Evolutionary conservation across 495 filamentous ascomycete genomes (phyloP), one percentile per base, ranked within the genome.

Genomic region (Penicillium flavigenum): DNA sequence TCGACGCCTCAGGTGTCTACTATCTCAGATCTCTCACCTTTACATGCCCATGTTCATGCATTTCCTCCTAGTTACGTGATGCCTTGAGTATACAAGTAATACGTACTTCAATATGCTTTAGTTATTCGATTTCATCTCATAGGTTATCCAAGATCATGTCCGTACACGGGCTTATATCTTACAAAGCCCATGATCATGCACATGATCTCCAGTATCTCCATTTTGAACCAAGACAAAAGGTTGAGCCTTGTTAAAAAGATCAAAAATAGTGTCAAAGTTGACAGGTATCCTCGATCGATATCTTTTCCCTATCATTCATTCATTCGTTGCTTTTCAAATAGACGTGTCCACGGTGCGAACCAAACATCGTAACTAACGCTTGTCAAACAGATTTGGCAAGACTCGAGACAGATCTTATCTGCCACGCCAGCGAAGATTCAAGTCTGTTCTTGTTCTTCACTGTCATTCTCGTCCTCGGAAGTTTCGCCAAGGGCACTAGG

Each of bases 401-500:
- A n/a, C 12, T 19, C 51, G 16, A n/a, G 4, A 44, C 26, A 4
- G 17, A 26, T 16, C 5, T 43, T 43, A 14, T 16, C 7, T 5
- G 19, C 29, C 27, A 34, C 51, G 20, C 20, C 20, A 8, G 36
- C 16, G 7, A 10, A 17, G n/a, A 4, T n/a, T 39, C 36, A 39
- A n/a, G 14, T 47, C 14, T 29, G 5, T 47, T 47, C 16, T 39
- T 39, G 14, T 10, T 19, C 45, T 11, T 51, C 20, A 6, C 5
- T 24, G 9, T 47, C 5, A 9, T 31, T 31, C 2, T 19, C 46
- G 9, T 29, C 46, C 14, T 31, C 46, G 5, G 20, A 17, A 19
- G 42, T 14, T 49, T 26, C 32, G 19, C 58, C 10, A 43, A 46
- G 20, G 48, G 34, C 53, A 36, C 38, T 53, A 24, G 64, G 57